A percentile compares a stretch with the other conserved stretches of the same genome.
phyloP scores from a whole-genome alignment of 2,329 filamentous ascomycete genomes.

The Colletotrichum melonis region DNA sequence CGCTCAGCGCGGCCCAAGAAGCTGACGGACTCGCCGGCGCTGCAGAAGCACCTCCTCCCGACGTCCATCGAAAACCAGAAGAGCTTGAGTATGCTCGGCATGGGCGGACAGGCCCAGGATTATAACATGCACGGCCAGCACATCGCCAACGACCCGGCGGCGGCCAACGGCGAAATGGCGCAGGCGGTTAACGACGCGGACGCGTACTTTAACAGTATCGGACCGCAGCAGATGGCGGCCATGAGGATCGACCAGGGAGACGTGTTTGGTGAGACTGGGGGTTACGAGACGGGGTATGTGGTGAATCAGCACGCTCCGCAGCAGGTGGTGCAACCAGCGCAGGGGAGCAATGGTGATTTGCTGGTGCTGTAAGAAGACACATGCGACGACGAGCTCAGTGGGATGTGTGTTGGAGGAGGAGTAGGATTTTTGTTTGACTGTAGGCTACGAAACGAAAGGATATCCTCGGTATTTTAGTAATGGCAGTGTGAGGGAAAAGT shows the following conservation, averaged over 20 bases:
- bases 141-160: constrained; percentile 22
- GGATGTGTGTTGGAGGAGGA: background rate
- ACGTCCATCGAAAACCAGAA: constrained; percentile 69
- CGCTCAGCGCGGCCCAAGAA: constrained; percentile 84
- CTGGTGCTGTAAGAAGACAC: constrained; percentile 66
- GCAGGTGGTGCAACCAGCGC: constrained; percentile 77
- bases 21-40: constrained; percentile 83
- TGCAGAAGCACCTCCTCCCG: constrained; percentile 79
- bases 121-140: constrained; percentile 56
- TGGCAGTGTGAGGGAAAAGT: background rate
- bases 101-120: constrained; percentile 62
- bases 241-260: constrained; percentile 76
- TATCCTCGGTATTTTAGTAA: constrained; percentile 5
- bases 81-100: constrained; percentile 68
- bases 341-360: constrained; percentile 78
- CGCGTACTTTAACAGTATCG: constrained; percentile 86
- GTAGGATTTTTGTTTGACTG: constrained; percentile 1
- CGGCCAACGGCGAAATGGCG: constrained; percentile 62
- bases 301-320: constrained; percentile 87
- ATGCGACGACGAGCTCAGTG: background rate
- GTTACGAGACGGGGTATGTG: constrained; percentile 69
- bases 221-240: constrained; percentile 77
- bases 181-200: constrained; percentile 87
- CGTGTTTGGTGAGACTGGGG: constrained; percentile 71
- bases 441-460: constrained; percentile 10